These are phyloP conservation scores for Botrytis pseudocinerea DNA, from an alignment of 2,329 filamentous ascomycete species.

Conservation along the genomic window DNA sequence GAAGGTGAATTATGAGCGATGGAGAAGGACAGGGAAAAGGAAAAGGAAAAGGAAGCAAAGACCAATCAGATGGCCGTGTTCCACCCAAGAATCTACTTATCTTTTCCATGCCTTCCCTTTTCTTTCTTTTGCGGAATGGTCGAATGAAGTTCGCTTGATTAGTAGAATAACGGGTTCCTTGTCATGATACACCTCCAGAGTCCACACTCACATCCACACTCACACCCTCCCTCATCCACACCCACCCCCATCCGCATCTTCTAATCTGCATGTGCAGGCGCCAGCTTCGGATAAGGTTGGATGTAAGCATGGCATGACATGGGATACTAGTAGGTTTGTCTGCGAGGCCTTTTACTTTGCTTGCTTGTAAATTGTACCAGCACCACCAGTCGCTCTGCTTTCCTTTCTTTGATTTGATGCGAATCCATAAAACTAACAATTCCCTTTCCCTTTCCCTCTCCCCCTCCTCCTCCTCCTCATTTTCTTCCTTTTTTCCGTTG, in stretches of 20 bases:
- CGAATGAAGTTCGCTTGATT: neutral
- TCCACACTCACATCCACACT: neutral
- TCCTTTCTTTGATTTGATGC: neutral
- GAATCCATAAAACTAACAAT: neutral
- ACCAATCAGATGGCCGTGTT: neutral
- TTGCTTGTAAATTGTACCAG: neutral
- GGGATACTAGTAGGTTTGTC: neutral
- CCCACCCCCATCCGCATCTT: neutral
- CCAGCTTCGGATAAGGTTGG: neutral
- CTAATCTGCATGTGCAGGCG: neutral
- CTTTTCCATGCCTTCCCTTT: neutral
- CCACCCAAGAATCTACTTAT: neutral
- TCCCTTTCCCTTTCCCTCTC: neutral
- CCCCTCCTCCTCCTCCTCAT: neutral
- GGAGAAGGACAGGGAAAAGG: no score
- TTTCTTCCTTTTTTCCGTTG: neutral
- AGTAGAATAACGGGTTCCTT: constrained; percentile 5
- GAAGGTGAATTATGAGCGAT: neutral
- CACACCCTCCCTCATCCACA: neutral
- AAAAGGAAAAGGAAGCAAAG: neutral
- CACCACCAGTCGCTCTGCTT: no score
- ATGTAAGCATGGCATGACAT: constrained; percentile 13
- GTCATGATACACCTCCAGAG: neutral
- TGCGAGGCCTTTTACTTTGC: neutral
- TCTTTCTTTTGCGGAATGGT: no score